Evolutionary conservation across 2,329 filamentous ascomycete species (phyloP), one percentile per base, ranked within the genome.

Genomic region (Clarireedia hainanense): DNA sequence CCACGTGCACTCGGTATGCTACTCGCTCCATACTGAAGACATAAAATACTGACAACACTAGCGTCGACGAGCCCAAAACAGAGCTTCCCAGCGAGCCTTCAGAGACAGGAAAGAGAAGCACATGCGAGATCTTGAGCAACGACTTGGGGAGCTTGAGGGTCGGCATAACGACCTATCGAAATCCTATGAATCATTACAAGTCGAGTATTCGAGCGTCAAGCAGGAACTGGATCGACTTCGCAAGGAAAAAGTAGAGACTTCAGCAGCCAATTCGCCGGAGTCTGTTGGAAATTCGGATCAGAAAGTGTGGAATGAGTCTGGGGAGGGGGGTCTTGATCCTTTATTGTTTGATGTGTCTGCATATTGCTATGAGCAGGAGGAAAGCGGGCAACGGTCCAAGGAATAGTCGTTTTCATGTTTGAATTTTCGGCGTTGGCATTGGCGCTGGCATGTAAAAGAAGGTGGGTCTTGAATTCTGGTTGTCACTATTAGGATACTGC

Each of bases 71-170:
- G 80, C 80, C 47, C 80, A 83, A 62, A 83, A 83, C 61, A 75
- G 80, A 53, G 80, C 80, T 40, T 83, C 80, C 2, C 80, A 84
- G 66, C 72, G 80, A 57, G 80, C 80, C 0, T 84, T 83, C 64
- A 74, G 80, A 48, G 80, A 84, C 66, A 75, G 81, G 52, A 84
- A 84, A 64, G 80, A 86, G 64, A 81, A 84, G 67, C 78, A 83
- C 59, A 84, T 84, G 64, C 78, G 79, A 58, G 82, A 85, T 61
- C 76, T 86, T 20, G 82, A 85, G 67, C 66, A 73, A 37, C 75
- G 81, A 62, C 75, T 85, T 34, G 69, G 69, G 47, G 75, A 79
- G 17, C 71, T 81, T 50, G 76, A 77, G 59, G 75, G 78, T 24
- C 79, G 77, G 61, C 80, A 84, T 66, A 77, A 76, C 57, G 73